phyloP scores from a whole-genome alignment of 2,329 filamentous ascomycete genomes.

The Huntiella bhutanensis region DNA sequence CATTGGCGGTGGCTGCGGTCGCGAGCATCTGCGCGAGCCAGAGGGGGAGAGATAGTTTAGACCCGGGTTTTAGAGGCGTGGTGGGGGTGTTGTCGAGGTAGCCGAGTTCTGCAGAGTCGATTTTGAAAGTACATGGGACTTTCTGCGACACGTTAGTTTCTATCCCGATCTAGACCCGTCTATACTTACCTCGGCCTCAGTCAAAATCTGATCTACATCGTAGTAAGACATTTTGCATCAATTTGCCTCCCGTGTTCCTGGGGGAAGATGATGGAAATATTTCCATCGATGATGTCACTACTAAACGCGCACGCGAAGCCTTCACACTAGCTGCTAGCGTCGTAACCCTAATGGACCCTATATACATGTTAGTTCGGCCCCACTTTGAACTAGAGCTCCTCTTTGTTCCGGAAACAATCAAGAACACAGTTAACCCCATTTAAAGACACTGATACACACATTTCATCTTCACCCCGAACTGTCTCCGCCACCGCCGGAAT shows the following conservation, averaged over 20 bases:
- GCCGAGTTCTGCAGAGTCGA: conserved; percentile 71
- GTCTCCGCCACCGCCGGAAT: too few relatives aligned
- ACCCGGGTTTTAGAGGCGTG: conserved; percentile 56
- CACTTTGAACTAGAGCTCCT: too few relatives aligned
- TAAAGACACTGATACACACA: too few relatives aligned
- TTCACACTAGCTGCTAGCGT: too few relatives aligned
- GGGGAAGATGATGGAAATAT: neutral
- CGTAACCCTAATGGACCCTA: too few relatives aligned
- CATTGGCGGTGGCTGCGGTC: conserved; percentile 33
- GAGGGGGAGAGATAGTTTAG: conserved; percentile 64
- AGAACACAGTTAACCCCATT: too few relatives aligned
- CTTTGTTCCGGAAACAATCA: too few relatives aligned
- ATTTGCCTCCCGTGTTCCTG: neutral
- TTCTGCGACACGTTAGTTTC: conserved; percentile 36
- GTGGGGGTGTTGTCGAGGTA: conserved; percentile 69
- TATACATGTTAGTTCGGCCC: too few relatives aligned
- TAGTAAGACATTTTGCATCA: conserved; percentile 49
- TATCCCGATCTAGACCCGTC: neutral
- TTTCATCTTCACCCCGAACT: too few relatives aligned
- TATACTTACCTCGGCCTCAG: conserved; percentile 53
- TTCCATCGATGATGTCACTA: neutral
- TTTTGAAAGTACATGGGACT: conserved; percentile 86
- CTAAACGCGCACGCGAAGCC: too few relatives aligned
- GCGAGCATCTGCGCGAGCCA: conserved; percentile 94
- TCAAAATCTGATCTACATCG: conserved; percentile 67